A percentile compares a stretch with the other conserved stretches of the same genome.
Evolutionary conservation across 2,329 filamentous ascomycete genomes (phyloP).

Genomic region (Arthrobotrys entomopaga): DNA sequence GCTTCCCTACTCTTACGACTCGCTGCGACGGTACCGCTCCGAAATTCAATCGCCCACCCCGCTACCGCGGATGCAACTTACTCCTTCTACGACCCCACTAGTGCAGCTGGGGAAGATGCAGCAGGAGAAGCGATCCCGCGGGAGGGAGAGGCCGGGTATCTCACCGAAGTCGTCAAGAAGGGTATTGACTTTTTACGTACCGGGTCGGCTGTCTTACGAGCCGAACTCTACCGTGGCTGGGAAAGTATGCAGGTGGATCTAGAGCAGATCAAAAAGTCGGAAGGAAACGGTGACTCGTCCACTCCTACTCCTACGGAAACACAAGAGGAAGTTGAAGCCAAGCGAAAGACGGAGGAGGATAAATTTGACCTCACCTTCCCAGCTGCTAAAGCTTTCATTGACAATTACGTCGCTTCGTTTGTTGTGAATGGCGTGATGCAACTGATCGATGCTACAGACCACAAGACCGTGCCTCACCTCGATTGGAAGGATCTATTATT

Average conservation of each 20-base stretch:
- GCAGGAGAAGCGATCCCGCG: conserved; percentile 9
- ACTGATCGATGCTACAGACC: conserved; percentile 49
- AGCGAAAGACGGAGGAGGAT: conserved; percentile 56
- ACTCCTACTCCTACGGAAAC: background rate
- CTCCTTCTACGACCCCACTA: conserved; percentile 60
- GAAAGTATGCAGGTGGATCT: conserved; percentile 51
- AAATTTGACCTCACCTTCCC: conserved; percentile 58
- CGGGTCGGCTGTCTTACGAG: conserved; percentile 80
- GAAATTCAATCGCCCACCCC: conserved; percentile 59
- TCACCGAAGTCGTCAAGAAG: conserved; percentile 87
- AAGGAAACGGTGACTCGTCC: conserved; percentile 62
- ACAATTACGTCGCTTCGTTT: conserved; percentile 81
- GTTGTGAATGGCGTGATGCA: conserved; percentile 67
- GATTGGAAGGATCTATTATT: conserved; percentile 48
- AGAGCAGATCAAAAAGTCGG: conserved; percentile 45
- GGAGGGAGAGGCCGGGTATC: conserved; percentile 62
- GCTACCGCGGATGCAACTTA: conserved; percentile 60
- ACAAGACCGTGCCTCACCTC: conserved; percentile 48
- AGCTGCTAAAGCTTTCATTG: conserved; percentile 68
- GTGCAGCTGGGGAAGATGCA: conserved; percentile 49
- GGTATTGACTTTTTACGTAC: conserved; percentile 85
- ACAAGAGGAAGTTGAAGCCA: conserved; percentile 59
- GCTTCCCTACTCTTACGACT: conserved; percentile 82
- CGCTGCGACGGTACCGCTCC: conserved; percentile 65
- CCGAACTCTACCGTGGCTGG: conserved; percentile 75